These are phyloP conservation scores for Lantana camara DNA, from an alignment of 257 asterid species.

Conservation along the genomic window DNA sequence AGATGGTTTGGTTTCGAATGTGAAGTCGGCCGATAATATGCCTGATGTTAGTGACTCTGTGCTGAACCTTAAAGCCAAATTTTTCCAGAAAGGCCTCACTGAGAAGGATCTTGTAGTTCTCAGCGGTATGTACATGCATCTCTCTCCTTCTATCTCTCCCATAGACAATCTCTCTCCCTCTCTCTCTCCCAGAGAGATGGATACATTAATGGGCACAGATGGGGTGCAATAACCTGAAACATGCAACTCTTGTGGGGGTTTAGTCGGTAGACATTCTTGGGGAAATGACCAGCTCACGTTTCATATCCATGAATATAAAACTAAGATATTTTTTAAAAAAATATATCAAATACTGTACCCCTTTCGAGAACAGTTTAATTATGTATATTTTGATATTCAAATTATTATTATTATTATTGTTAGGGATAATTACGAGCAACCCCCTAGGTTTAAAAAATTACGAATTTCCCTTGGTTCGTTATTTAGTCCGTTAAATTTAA, in stretches of 20 bases:
- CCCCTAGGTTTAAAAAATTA: too few relatives aligned
- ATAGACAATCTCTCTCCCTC: conserved; percentile 5
- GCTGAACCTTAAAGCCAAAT: conserved; percentile 53
- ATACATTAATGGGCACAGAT: not conserved
- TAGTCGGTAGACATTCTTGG: conserved; percentile 27
- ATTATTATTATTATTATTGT: too few relatives aligned
- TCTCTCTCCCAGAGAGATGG: not conserved
- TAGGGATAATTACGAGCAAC: too few relatives aligned
- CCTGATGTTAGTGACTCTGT: conserved; percentile 71
- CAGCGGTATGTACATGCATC: conserved; percentile 39
- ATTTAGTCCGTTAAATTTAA: too few relatives aligned
- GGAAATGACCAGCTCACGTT: conserved; percentile 8
- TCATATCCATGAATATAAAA: too few relatives aligned
- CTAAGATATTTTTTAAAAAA: too few relatives aligned
- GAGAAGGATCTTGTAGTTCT: conserved; percentile 72
- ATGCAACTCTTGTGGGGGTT: conserved; percentile 30
- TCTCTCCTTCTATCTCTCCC: conserved; percentile 13
- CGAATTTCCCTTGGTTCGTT: too few relatives aligned
- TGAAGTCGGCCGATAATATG: conserved; percentile 49
- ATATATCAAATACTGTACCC: too few relatives aligned
- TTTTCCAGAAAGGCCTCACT: conserved; percentile 57
- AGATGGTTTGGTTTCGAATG: conserved; percentile 64
- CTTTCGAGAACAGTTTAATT: too few relatives aligned
- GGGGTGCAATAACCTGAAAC: not conserved
- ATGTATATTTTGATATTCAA: too few relatives aligned